Conservation (phyloP, 2,329 filamentous ascomycete species). For the Fusarium incarnatum region DNA sequence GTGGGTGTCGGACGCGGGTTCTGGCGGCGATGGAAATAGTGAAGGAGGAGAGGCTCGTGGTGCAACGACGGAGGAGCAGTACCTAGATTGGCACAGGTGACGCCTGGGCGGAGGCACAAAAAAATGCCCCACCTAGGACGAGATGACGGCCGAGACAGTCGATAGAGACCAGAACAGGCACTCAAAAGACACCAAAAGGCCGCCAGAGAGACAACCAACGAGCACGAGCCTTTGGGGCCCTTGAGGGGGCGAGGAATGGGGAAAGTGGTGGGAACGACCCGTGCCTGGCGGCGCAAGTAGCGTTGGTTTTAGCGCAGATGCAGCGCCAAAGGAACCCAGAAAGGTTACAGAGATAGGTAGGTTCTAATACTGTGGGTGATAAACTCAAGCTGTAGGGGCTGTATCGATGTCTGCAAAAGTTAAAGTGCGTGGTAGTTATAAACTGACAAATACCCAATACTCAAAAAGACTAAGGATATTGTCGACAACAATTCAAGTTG, state of each 20-base stretch:
- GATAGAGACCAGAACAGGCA: slow-evolving; percentile 40
- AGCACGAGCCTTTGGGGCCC: slow-evolving; percentile 46
- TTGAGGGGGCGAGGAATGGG: slow-evolving; percentile 42
- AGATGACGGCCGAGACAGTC: slow-evolving; percentile 51
- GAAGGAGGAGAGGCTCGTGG: slow-evolving; percentile 48
- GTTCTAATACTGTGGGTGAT: slow-evolving; percentile 17
- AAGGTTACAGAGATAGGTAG: slow-evolving; percentile 25
- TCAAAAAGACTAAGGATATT: not conserved
- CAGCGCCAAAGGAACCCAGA: slow-evolving; percentile 43
- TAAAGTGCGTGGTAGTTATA: not conserved
- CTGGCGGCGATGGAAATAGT: slow-evolving; percentile 44
- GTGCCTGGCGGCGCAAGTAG: slow-evolving; percentile 48
- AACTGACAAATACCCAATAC: not conserved
- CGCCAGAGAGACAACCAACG: slow-evolving; percentile 44
- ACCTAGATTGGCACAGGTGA: slow-evolving; percentile 49
- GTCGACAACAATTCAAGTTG: slow-evolving; percentile 1
- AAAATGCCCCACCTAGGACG: slow-evolving; percentile 50
- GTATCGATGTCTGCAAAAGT: slow-evolving; percentile 16
- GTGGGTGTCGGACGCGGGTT: slow-evolving; percentile 37
- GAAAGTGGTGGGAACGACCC: slow-evolving; percentile 47
- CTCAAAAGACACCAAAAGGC: slow-evolving; percentile 33
- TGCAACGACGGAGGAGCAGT: slow-evolving; percentile 49
- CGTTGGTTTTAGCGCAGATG: slow-evolving; percentile 45
- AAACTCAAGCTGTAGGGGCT: slow-evolving; percentile 24
- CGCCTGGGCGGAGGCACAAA: slow-evolving; percentile 48